Evolutionary conservation across 1,139 yeast genomes (phyloP).

Genomic region (Zygotorulaspora mrakii): DNA sequence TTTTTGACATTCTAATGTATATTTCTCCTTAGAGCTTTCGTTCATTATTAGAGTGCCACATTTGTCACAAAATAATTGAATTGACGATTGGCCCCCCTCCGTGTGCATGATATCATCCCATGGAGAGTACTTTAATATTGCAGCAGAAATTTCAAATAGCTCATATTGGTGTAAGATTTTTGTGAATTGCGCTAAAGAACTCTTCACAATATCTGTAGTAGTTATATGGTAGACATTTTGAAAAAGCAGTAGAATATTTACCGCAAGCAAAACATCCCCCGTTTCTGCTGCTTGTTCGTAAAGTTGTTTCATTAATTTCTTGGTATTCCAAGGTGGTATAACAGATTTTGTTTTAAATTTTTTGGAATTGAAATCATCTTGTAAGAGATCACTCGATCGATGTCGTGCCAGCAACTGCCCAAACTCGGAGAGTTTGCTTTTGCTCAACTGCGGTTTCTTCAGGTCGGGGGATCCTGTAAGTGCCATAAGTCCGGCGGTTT

Average conservation of each 20-base stretch:
- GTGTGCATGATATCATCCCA: constrained; percentile 34
- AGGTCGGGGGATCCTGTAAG: constrained; percentile 4
- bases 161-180: constrained; percentile 34
- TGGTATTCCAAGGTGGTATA: constrained; percentile 34
- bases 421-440: constrained; percentile 1
- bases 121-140: constrained; percentile 33
- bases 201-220: constrained; percentile 26
- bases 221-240: constrained; percentile 32
- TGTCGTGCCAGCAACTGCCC: constrained; percentile 5
- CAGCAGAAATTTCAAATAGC: constrained; percentile 35
- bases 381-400: background rate
- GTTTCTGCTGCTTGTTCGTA: constrained; percentile 32
- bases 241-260: constrained; percentile 28
- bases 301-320: constrained; percentile 28
- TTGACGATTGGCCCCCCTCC: constrained; percentile 40
- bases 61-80: constrained; percentile 63
- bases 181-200: constrained; percentile 34
- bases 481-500: constrained; percentile 2
- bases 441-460: constrained; percentile 2
- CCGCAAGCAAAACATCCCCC: constrained; percentile 33
- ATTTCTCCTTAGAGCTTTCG: constrained; percentile 50
- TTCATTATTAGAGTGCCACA: constrained; percentile 65
- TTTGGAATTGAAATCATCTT: background rate
- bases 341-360: constrained; percentile 1
- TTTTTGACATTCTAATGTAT: constrained; percentile 27